Conservation (phyloP, 2,329 filamentous ascomycete species). For the Didymella exigua region DNA sequence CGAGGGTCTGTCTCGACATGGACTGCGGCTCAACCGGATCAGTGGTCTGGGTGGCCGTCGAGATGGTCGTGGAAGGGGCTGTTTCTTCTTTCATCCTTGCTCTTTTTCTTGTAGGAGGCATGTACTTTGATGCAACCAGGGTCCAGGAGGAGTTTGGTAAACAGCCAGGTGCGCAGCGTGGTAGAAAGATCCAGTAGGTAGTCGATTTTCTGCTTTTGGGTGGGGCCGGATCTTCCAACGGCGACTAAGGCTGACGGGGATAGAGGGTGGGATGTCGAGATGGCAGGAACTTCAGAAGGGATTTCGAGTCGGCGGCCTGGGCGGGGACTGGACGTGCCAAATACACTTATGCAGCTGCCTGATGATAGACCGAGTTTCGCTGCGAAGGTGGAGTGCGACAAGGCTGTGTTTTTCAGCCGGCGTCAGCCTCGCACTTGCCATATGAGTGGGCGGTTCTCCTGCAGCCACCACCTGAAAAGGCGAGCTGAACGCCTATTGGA, state of each 20-base stretch:
- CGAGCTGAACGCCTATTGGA: slow-evolving; percentile 45
- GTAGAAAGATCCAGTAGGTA: slow-evolving; percentile 24
- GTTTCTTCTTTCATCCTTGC: slow-evolving; percentile 44
- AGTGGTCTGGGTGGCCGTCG: slow-evolving; percentile 30
- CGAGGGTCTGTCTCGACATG: slow-evolving; percentile 36
- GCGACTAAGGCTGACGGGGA: slow-evolving; percentile 34
- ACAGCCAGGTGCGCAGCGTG: slow-evolving; percentile 15
- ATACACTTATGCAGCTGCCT: slow-evolving; percentile 42
- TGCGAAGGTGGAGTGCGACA: slow-evolving; percentile 40
- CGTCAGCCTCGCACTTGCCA: slow-evolving; percentile 48
- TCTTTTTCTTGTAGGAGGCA: slow-evolving; percentile 44
- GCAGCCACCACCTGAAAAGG: slow-evolving; percentile 46
- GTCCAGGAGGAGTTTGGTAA: slow-evolving; percentile 20
- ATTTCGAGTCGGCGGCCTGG: slow-evolving; percentile 31
- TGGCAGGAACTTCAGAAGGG: slow-evolving; percentile 28
- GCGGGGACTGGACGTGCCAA: slow-evolving; percentile 39
- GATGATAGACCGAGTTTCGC: slow-evolving; percentile 44
- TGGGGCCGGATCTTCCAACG: slow-evolving; percentile 39
- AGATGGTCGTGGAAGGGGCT: slow-evolving; percentile 19
- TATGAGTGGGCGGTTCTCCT: slow-evolving; percentile 45
- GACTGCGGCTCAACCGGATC: slow-evolving; percentile 33
- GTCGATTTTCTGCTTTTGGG: slow-evolving; percentile 31
- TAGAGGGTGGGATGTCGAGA: slow-evolving; percentile 26
- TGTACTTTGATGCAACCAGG: slow-evolving; percentile 26
- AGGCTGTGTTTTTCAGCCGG: slow-evolving; percentile 43